Conservation (phyloP, 495 filamentous ascomycete genomes). For the Hyaloscypha bicolor region DNA sequence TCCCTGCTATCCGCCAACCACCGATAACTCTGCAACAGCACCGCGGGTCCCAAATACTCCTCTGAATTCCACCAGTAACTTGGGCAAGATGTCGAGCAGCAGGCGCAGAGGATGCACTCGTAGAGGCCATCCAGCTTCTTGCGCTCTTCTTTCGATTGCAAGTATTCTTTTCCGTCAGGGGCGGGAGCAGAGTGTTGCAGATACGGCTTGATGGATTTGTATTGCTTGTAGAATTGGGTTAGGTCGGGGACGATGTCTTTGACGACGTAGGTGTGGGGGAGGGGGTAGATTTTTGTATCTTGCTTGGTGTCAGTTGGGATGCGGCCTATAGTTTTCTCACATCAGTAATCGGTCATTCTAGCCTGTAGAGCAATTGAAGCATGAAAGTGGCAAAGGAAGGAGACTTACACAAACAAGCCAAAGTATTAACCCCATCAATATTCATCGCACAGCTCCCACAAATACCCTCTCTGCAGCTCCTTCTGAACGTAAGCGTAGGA, state of each 20-base stretch:
- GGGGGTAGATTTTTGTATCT: constrained; percentile 94
- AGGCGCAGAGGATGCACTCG: constrained; percentile 99
- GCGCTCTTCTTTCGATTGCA: constrained; percentile 85
- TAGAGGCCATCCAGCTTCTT: constrained; percentile 98
- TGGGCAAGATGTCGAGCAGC: constrained; percentile 97
- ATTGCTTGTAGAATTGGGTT: constrained; percentile 99
- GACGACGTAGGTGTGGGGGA: constrained; percentile 98
- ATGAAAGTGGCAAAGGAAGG: neutral
- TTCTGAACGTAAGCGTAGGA: constrained; percentile 92
- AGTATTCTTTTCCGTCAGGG: constrained; percentile 82
- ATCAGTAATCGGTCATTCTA: too few relatives aligned
- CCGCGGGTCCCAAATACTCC: constrained; percentile 95
- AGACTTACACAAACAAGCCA: constrained; percentile 94
- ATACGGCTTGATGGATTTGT: constrained; percentile 99
- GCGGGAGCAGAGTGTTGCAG: constrained; percentile 83
- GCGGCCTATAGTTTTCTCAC: constrained; percentile 62
- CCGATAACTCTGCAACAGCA: constrained; percentile 94
- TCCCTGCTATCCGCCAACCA: constrained; percentile 95
- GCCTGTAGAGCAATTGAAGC: too few relatives aligned
- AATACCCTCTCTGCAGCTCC: constrained; percentile 96
- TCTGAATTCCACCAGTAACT: constrained; percentile 99
- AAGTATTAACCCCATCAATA: constrained; percentile 95
- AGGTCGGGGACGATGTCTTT: constrained; percentile 98
- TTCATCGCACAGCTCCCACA: constrained; percentile 99
- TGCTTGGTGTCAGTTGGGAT: constrained; percentile 81